These are phyloP conservation scores for Xerocomus amazonicus DNA, from an alignment of 1,284 basidiomycete species.

Conservation along the genomic window DNA sequence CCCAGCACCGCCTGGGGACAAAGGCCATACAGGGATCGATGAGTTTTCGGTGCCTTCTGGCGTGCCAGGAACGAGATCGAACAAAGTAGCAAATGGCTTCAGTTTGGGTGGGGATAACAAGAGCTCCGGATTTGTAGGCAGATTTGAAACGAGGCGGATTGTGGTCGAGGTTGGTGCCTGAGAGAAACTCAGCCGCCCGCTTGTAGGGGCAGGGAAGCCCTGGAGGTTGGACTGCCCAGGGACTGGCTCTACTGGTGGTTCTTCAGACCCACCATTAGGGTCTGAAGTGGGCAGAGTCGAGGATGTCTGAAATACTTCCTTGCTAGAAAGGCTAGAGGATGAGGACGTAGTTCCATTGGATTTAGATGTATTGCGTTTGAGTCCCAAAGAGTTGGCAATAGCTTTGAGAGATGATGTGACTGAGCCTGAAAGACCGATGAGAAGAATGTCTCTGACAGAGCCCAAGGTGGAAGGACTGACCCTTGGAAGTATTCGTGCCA, in stretches of 20 bases:
- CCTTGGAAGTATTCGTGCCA: conserved; percentile 60
- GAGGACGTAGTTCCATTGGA: conserved; percentile 25
- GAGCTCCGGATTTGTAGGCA: conserved; percentile 20
- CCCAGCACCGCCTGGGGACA: conserved; percentile 35
- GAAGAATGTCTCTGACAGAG: conserved; percentile 3
- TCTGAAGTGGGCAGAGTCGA: conserved; percentile 46
- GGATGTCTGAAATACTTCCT: conserved; percentile 38
- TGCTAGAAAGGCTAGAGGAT: conserved; percentile 25
- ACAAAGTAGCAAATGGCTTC: conserved; percentile 57
- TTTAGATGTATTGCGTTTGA: conserved; percentile 48
- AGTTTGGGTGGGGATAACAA: conserved; percentile 54
- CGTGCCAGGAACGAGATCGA: conserved; percentile 60
- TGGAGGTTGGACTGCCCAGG: conserved; percentile 54
- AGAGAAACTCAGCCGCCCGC: conserved; percentile 47
- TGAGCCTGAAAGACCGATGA: conserved; percentile 34
- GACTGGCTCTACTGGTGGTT: conserved; percentile 40
- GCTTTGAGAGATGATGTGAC: conserved; percentile 66
- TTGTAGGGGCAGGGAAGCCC: conserved; percentile 52
- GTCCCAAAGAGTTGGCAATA: conserved; percentile 64
- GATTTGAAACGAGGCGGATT: conserved; percentile 56
- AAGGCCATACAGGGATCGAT: conserved; percentile 41
- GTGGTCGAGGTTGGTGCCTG: conserved; percentile 52
- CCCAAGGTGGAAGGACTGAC: conserved; percentile 39
- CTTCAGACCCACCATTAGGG: conserved; percentile 10
- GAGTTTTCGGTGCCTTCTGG: conserved; percentile 38